A percentile compares a stretch with the other conserved stretches of the same genome.
phyloP scores from a whole-genome alignment of 2,329 filamentous ascomycete species.

The Phialocephala subalpina region DNA sequence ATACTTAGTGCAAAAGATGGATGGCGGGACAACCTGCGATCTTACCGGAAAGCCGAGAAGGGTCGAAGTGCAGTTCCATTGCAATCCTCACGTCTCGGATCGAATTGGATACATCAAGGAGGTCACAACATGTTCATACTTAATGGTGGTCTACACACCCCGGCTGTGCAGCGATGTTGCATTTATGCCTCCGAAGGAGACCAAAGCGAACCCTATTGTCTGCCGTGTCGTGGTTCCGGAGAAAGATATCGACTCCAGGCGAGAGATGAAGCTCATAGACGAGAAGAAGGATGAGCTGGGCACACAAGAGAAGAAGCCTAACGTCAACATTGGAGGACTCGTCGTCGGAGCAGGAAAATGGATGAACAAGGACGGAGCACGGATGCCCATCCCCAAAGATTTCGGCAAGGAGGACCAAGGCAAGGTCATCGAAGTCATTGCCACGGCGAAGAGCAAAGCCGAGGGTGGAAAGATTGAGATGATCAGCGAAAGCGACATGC shows the following conservation, averaged over 20 bases:
- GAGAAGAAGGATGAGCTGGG: constrained; percentile 28
- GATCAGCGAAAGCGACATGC: constrained; percentile 71
- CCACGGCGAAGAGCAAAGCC: constrained; percentile 36
- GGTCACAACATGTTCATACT: constrained; percentile 73
- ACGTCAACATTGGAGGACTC: constrained; percentile 41
- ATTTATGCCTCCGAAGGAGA: constrained; percentile 72
- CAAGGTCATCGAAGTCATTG: constrained; percentile 35
- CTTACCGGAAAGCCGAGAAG: constrained; percentile 72
- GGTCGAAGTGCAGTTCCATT: constrained; percentile 70
- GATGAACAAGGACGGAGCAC: constrained; percentile 39
- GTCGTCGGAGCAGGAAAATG: constrained; percentile 42
- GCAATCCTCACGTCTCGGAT: constrained; percentile 69
- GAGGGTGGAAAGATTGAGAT: constrained; percentile 42
- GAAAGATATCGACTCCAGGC: constrained; percentile 38
- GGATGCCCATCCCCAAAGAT: constrained; percentile 46
- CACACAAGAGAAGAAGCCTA: constrained; percentile 50
- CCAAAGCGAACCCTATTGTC: constrained; percentile 66
- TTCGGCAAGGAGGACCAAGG: constrained; percentile 62
- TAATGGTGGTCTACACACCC: constrained; percentile 78
- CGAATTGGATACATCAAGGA: constrained; percentile 79
- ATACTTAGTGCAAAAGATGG: constrained; percentile 74
- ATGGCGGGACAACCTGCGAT: constrained; percentile 73
- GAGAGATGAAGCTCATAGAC: constrained; percentile 50
- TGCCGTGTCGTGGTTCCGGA: constrained; percentile 67
- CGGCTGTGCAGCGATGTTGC: constrained; percentile 79